These are phyloP conservation scores for Ceriops tagal DNA, from an alignment of 345 rosid species.

Conservation along the genomic window DNA sequence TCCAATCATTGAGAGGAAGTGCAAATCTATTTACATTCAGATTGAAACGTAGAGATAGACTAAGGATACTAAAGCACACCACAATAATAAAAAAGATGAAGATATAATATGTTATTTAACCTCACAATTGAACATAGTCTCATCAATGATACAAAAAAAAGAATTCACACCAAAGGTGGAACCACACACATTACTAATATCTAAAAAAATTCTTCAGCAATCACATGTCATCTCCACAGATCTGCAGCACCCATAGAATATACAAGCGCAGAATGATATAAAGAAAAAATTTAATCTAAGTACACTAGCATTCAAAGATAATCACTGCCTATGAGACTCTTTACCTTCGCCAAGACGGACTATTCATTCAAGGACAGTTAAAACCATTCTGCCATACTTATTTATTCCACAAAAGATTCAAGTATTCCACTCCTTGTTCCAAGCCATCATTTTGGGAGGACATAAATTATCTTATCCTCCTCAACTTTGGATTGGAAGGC, in stretches of 20 bases:
- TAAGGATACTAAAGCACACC: not conserved
- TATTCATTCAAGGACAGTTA: not conserved
- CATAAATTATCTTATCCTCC: not conserved
- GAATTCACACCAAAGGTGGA: not conserved
- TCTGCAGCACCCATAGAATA: constrained; percentile 22
- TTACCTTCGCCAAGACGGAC: constrained; percentile 37
- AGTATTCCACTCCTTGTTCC: not conserved
- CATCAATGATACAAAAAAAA: no score
- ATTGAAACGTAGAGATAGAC: constrained; percentile 37
- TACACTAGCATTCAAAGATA: constrained; percentile 53
- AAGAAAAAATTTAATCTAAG: constrained; percentile 18
- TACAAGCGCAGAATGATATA: constrained; percentile 6
- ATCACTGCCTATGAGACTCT: constrained; percentile 18
- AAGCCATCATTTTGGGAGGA: not conserved
- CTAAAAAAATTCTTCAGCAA: not conserved
- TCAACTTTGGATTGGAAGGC: no score
- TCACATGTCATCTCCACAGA: constrained; percentile 33
- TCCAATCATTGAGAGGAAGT: no score
- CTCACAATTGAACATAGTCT: no score
- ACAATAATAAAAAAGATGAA: not conserved
- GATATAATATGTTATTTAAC: no score
- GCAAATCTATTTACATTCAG: no score
- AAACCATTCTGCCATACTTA: not conserved
- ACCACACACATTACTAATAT: not conserved
- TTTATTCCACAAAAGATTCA: not conserved